phyloP scores from a whole-genome alignment of 2,329 filamentous ascomycete species.

The Sclerotinia minor region DNA sequence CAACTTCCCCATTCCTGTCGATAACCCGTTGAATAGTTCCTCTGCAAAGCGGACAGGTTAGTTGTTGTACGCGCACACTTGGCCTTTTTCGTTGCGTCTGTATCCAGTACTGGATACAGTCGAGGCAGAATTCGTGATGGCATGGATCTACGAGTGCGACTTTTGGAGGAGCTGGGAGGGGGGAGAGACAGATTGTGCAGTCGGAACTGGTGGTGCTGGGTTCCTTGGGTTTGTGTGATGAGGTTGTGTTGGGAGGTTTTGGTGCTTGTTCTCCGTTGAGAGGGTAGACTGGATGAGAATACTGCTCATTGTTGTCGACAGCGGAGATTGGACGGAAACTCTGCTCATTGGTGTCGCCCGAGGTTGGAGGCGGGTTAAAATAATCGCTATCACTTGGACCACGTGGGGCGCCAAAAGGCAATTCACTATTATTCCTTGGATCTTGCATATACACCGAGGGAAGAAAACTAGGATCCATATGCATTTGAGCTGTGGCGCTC shows the following conservation, averaged over 20 bases:
- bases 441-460: too few relatives aligned
- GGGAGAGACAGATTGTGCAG: background rate
- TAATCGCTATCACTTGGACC: background rate
- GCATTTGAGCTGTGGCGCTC: too few relatives aligned
- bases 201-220: background rate
- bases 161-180: background rate
- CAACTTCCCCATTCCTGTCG: background rate
- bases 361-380: background rate
- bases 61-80: too few relatives aligned
- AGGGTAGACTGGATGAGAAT: background rate
- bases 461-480: too few relatives aligned
- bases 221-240: background rate
- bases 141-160: background rate
- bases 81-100: background rate
- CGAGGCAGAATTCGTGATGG: background rate
- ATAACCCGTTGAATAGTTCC: background rate
- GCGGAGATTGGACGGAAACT: background rate
- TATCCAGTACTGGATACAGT: constrained; percentile 1
- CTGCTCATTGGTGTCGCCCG: background rate
- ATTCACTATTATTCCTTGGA: too few relatives aligned
- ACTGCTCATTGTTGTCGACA: background rate
- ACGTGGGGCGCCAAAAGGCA: background rate
- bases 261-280: background rate
- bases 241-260: background rate
- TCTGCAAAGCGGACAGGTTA: background rate